These are phyloP conservation scores for Lactifluus echinatus DNA, from an alignment of 768 basidiomycete genomes.

Conservation along the genomic window DNA sequence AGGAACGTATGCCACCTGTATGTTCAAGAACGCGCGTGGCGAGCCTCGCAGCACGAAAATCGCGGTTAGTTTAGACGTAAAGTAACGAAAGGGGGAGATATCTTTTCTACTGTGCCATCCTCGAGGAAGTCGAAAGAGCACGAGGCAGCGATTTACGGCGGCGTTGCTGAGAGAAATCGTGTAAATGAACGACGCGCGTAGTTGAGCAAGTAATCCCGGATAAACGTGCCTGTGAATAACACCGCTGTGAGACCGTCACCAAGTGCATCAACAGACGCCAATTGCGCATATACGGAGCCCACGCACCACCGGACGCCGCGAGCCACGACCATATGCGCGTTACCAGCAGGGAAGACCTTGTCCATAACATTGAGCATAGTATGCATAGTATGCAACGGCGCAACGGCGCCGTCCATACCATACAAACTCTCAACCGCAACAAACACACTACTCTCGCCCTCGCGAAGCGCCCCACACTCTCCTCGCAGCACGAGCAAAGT, in stretches of 20 bases:
- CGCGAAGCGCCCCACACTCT: slow-evolving; percentile 30
- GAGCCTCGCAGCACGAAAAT: too few species aligned
- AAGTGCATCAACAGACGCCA: not conserved
- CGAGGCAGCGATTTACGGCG: slow-evolving; percentile 62
- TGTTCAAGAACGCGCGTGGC: slow-evolving; percentile 36
- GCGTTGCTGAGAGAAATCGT: slow-evolving; percentile 77
- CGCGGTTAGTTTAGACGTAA: slow-evolving; percentile 25
- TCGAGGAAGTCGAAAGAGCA: slow-evolving; percentile 75
- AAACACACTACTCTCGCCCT: slow-evolving; percentile 49
- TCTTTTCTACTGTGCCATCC: slow-evolving; percentile 54
- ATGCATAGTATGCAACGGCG: slow-evolving; percentile 60
- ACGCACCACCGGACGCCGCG: slow-evolving; percentile 76
- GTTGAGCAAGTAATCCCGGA: slow-evolving; percentile 82
- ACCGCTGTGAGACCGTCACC: slow-evolving; percentile 45
- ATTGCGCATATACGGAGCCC: not conserved
- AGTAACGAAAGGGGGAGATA: slow-evolving; percentile 25
- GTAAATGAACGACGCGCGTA: slow-evolving; percentile 88
- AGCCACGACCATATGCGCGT: slow-evolving; percentile 68
- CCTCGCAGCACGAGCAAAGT: slow-evolving; percentile 36
- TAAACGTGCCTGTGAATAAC: slow-evolving; percentile 56
- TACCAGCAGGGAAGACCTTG: slow-evolving; percentile 47
- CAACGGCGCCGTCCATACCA: slow-evolving; percentile 86
- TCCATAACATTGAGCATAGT: slow-evolving; percentile 59
- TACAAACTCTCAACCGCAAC: slow-evolving; percentile 66
- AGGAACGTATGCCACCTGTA: too few species aligned